A percentile compares a stretch with the other conserved stretches of the same genome.
Conservation (phyloP, 345 rosid genomes). For the Anastatica hierochuntica region DNA sequence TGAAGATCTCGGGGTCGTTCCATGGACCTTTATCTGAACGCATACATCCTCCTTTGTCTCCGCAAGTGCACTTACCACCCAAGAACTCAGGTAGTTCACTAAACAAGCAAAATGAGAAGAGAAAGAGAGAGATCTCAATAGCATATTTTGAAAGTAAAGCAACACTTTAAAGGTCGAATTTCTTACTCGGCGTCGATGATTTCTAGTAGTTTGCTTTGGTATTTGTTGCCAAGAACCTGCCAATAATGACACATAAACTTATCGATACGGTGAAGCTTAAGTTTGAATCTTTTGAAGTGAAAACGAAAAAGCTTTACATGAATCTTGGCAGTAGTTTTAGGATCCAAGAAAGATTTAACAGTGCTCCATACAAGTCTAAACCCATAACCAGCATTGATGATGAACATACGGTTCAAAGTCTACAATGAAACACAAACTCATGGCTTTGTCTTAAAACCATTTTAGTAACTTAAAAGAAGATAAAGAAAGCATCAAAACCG, state of each 20-base stretch:
- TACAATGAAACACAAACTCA: slow-evolving; percentile 24
- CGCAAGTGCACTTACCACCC: slow-evolving; percentile 85
- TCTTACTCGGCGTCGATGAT: slow-evolving; percentile 60
- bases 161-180: no score
- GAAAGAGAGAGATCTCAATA: neutral
- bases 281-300: neutral
- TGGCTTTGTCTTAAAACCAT: neutral
- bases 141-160: neutral
- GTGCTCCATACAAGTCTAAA: slow-evolving; percentile 96
- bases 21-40: slow-evolving; percentile 96
- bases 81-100: slow-evolving; percentile 87
- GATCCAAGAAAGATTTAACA: slow-evolving; percentile 80
- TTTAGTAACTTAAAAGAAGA: no score
- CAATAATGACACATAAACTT: neutral
- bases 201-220: slow-evolving; percentile 89
- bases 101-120: slow-evolving; percentile 10
- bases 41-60: slow-evolving; percentile 85
- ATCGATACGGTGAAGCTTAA: no score
- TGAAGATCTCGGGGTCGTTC: slow-evolving; percentile 65
- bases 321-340: slow-evolving; percentile 81
- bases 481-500: neutral
- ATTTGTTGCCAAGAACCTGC: slow-evolving; percentile 89
- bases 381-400: slow-evolving; percentile 90
- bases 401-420: slow-evolving; percentile 95
- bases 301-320: slow-evolving; percentile 37